phyloP scores from a whole-genome alignment of 768 basidiomycete species.

The Naganishia onofrii region DNA sequence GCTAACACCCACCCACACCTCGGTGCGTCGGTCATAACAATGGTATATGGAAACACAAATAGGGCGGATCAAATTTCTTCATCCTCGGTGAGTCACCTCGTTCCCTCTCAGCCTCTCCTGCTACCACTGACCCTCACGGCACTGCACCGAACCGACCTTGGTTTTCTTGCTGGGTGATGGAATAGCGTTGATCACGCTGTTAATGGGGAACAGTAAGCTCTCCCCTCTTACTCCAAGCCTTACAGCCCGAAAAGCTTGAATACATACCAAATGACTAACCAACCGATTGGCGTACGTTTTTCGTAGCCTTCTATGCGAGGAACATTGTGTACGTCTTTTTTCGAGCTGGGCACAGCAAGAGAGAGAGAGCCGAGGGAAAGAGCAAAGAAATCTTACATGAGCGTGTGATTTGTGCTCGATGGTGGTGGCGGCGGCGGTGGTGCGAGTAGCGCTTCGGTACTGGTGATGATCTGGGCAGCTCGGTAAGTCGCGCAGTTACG shows the following conservation, averaged over 20 bases:
- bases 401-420: too few species aligned
- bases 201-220: conserved; percentile 58
- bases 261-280: too few species aligned
- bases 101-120: not conserved
- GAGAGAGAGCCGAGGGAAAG: too few species aligned
- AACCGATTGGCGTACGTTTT: not conserved
- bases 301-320: conserved; percentile 58
- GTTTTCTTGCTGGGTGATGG: not conserved
- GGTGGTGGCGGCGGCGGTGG: too few species aligned
- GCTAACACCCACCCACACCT: too few species aligned
- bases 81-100: conserved; percentile 56
- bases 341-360: too few species aligned
- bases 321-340: conserved; percentile 58
- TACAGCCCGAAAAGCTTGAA: too few species aligned
- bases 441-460: conserved; percentile 47
- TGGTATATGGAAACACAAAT: not conserved
- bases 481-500: conserved; percentile 39
- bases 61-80: conserved; percentile 66
- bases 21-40: too few species aligned
- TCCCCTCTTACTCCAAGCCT: too few species aligned
- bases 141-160: too few species aligned
- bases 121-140: not conserved
- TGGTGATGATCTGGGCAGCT: conserved; percentile 69
- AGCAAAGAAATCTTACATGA: too few species aligned
- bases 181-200: conserved; percentile 63